A percentile compares a stretch with the other conserved stretches of the same genome.
These are phyloP conservation scores for Penicillium hesseltinei DNA, from an alignment of 2,329 filamentous ascomycete species.

Conservation along the genomic window DNA sequence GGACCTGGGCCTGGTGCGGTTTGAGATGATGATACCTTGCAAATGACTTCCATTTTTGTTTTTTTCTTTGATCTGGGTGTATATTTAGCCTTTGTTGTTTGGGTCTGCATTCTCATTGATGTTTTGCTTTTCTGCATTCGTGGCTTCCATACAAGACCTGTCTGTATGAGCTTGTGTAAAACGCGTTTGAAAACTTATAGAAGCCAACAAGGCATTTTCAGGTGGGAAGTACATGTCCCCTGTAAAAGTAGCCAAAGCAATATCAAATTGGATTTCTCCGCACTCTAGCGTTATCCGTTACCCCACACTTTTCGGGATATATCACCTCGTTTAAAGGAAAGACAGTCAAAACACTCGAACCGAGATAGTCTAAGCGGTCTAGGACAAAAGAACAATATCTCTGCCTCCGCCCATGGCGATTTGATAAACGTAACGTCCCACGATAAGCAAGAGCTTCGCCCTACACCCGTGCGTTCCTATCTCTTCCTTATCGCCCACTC, in stretches of 20 bases:
- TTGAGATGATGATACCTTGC: constrained; percentile 21
- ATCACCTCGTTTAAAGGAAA: neutral
- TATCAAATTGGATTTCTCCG: neutral
- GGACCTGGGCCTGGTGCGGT: constrained; percentile 39
- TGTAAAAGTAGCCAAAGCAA: neutral
- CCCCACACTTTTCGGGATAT: neutral
- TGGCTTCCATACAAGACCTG: neutral
- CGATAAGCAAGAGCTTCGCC: neutral
- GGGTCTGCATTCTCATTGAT: neutral
- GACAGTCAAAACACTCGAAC: neutral
- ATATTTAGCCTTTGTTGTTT: constrained; percentile 21
- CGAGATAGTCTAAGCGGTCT: neutral
- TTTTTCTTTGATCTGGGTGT: constrained; percentile 19
- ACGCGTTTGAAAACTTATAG: neutral
- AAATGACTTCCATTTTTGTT: constrained; percentile 3
- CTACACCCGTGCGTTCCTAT: neutral
- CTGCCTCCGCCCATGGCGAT: too few species aligned
- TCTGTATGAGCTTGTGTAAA: neutral
- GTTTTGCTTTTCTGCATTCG: constrained; percentile 8
- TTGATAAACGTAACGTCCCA: neutral
- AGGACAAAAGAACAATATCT: neutral
- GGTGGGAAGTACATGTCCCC: neutral
- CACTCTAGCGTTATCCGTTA: neutral
- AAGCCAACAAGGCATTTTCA: neutral
- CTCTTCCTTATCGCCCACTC: constrained; percentile 9